phyloP scores from a whole-genome alignment of 169 alveolate genomes.

The Plasmodium inui region DNA sequence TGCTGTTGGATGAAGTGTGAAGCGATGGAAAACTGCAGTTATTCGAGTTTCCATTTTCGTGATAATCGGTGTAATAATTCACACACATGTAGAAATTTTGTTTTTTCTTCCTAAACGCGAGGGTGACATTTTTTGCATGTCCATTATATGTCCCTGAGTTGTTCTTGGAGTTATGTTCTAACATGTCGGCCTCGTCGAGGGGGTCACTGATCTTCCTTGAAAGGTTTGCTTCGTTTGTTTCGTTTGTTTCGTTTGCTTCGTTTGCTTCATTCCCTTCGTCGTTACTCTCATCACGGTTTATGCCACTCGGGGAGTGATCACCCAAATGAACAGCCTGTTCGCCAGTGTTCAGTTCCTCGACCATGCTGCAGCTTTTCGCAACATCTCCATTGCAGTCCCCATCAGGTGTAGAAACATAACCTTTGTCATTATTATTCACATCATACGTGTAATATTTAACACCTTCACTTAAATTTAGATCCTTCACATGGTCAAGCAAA shows the following conservation, averaged over 20 bases:
- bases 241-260: too few relatives aligned
- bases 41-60: neutral
- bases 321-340: neutral
- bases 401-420: neutral
- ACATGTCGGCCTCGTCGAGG: neutral
- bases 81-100: neutral
- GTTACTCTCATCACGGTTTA: neutral
- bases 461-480: conserved; percentile 9
- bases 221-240: neutral
- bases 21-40: neutral
- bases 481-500: conserved; percentile 27
- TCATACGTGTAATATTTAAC: conserved; percentile 19
- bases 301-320: neutral
- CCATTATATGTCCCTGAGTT: neutral
- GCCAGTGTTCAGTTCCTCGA: neutral
- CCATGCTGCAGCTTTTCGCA: neutral
- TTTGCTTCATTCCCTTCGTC: neutral
- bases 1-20: neutral
- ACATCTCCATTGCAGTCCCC: neutral
- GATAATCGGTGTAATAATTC: conserved; percentile 36
- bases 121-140: neutral
- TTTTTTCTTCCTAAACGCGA: neutral
- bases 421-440: neutral
- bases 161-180: neutral
- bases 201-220: neutral